Evolutionary conservation across 169 alveolate genomes (phyloP), one percentile per base, ranked within the genome.

Genomic region (Plasmodium gallinaceum): DNA sequence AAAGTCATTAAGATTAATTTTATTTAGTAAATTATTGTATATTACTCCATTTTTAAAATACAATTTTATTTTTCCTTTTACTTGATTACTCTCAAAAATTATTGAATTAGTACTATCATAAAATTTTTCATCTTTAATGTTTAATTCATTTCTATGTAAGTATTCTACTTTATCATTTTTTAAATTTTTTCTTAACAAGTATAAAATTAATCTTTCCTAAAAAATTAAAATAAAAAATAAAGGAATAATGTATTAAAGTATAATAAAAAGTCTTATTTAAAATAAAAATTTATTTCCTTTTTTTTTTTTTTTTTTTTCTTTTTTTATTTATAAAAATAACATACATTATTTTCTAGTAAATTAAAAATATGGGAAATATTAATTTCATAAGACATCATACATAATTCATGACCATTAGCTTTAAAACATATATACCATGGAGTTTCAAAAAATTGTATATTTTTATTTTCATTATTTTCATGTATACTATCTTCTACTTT

Each of bases 361-460:
- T 80, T 80, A 69, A 80, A 80, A 12, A 66, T 72, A 32, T 80
- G 64, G 0, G 90, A 66, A 42, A 80, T 80, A 46, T 80, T 80
- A 48, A 80, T 72, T 80, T 80, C 90, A 46, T 80, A 80, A 39
- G 78, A 80, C 90, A 80, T 80, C 85, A 80, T 57, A 60, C 90
- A 80, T 45, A 80, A 16, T 80, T 80, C 90, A 32, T 12, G 66
- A 14, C 51, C 10, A 7, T 24, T 83, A 54, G 48, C 26, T 62
- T 80, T 65, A 43, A 80, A 46, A 39, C 90, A 68, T 70, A 80
- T 80, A 37, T 80, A 80, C 90, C 90, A 80, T 52, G 90, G 90
- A 18, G 90, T 80, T 80, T 80, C 90, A 60, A 66, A 80, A 54
- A 65, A 68, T 22, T 45, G 48, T 6, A 42, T 68, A 66, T 62